Base-by-base conservation (phyloP, 495 filamentous ascomycete species). In the Sordaria brevicollis region DNA sequence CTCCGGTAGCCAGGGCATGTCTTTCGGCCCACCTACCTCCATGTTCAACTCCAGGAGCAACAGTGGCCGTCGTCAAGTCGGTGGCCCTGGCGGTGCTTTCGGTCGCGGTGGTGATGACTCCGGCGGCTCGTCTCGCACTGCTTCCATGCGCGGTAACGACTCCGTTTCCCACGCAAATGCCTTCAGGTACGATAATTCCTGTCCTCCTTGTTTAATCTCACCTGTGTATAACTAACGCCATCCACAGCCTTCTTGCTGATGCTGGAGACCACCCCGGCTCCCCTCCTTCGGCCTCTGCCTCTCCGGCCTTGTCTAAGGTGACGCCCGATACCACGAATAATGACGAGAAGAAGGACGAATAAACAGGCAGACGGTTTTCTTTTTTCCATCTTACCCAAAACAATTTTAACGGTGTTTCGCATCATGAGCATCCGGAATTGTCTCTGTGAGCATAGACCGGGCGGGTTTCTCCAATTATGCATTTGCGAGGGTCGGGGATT, bases 1-100 rank as follows among this genome's bases (percentile, higher is more conserved):
- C 36, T 79, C 79, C 19, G 84, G 87, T 34, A 87, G 86, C 71
- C 83, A 87, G 70, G 88, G 87, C 72, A 79, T 88, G 74, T 91
- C 90, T 70, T 89, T 96, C 74, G 92, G 89, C 29, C 89, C 92
- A 2, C 49, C 49, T 62, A 86, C 90, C n/a, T 91, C 90, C 35
- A 90, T 92, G 86, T 91, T 98, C 81, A 85, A 84, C 69, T 86
- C 80, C 66, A 84, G 92, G 69, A 96, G 92, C 83, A 93, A 89
- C 81, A 96, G 92, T 76, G 91, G 93, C 66, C 88, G 91, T 69
- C 90, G 90, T 79, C 71, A 71, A 21, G 36, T 79, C 19, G 88
- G 93, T 76, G 90, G 91, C 67, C 89, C 90, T 65, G 88, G 89
- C 74, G 88, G 88, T 77, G 86, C 89, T 74, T 80, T 92, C 69